Evolutionary conservation across 1,139 yeast genomes (phyloP).

Genomic region (Pichia norvegensis): DNA sequence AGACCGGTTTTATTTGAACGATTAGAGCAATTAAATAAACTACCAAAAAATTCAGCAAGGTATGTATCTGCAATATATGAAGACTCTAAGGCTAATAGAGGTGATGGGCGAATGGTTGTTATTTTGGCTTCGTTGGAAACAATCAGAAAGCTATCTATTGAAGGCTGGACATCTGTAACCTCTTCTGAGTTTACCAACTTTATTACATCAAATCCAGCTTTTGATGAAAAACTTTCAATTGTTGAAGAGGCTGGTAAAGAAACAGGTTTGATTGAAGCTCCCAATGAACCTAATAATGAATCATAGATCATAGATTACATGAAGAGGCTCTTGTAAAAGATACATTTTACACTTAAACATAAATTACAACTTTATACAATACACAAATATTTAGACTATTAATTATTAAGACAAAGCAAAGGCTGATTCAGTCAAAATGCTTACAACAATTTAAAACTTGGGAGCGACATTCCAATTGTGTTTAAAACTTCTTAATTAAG

Average conservation of each 20-base stretch:
- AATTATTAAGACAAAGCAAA: too few species aligned
- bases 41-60: conserved; percentile 15
- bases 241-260: conserved; percentile 4
- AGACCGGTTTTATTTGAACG: conserved; percentile 16
- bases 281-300: not conserved
- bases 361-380: not conserved
- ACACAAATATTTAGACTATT: not conserved
- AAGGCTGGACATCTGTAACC: not conserved
- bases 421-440: too few species aligned
- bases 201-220: not conserved
- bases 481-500: too few species aligned
- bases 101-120: conserved; percentile 24
- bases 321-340: not conserved
- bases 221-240: conserved; percentile 3
- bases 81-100: conserved; percentile 20
- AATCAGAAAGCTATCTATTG: conserved; percentile 16
- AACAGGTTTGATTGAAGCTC: not conserved
- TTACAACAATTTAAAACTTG: too few species aligned
- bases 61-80: conserved; percentile 19
- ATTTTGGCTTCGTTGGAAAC: conserved; percentile 27
- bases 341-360: not conserved
- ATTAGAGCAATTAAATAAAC: conserved; percentile 11
- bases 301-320: too few species aligned
- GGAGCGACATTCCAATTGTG: too few species aligned
- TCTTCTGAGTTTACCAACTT: not conserved